Evolutionary conservation across 768 basidiomycete species (phyloP), one percentile per base, ranked within the genome.

Genomic region (Leccinum ochraceum): DNA sequence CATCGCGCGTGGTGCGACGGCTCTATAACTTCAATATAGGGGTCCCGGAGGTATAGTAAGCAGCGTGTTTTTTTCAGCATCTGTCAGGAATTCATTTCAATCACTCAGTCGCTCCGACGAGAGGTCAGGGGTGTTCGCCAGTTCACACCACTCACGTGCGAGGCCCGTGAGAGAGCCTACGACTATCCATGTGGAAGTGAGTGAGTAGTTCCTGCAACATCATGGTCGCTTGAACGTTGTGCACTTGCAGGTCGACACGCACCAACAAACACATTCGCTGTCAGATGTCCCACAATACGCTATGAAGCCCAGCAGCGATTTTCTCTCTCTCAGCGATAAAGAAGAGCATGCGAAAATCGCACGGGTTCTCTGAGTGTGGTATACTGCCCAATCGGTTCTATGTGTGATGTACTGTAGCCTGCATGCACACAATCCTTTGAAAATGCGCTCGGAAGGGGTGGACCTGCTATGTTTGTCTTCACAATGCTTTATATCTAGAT

Each of bases 1-100:
- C 86, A 7, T 83, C 79, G 58, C 83, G 86, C 32, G 82, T 81
- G 10, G 86, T 87, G 20, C 82, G 86, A 53, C 79, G 85, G 20
- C 75, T 87, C 9, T 80, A 83, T 36, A 85, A 81, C 61, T 87
- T 82, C 68, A 66, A 63, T 34, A 32, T 66, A 17, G 56, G 57
- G 13, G 57, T 60, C 17, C 68, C 68, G 9, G 75, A 76, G 26
- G 61, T 76, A 46, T 75, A 70, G 72, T 67, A 58, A 66, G 74
- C 57, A 50, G 32, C 5, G 7, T n/a, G n/a, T 36, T 26, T 53
- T 51, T 51, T 44, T 9, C 26, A 22, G 22, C 13, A 2, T 49
- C 24, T 37, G 36, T 24, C 11, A 11, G 24, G 1, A 3, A 9
- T 30, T 64, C 20, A 69, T 22, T 37, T 50, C 28, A 6, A 42